Conservation (phyloP, 208 protist species). For the Crithidia brevicula region DNA sequence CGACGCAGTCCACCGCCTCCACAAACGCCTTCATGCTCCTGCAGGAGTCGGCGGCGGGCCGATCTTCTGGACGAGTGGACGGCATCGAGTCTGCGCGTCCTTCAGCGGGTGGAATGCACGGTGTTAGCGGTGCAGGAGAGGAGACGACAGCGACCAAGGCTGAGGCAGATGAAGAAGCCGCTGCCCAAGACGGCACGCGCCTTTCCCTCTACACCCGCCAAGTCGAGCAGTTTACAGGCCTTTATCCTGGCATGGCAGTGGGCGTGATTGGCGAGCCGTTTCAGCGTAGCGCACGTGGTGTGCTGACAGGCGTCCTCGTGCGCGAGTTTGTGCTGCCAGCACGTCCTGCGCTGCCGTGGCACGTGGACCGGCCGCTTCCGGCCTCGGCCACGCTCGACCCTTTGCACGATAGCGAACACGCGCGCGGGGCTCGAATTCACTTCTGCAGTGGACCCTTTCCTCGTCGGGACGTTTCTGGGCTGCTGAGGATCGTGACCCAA, state of each 20-base stretch:
- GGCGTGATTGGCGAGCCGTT: constrained; percentile 83
- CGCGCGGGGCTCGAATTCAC: constrained; percentile 59
- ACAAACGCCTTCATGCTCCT: constrained; percentile 18
- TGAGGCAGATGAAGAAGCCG: constrained; percentile 41
- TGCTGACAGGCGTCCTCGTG: constrained; percentile 79
- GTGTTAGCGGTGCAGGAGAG: constrained; percentile 9
- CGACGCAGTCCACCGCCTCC: constrained; percentile 19
- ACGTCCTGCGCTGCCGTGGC: constrained; percentile 70
- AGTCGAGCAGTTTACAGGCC: constrained; percentile 65
- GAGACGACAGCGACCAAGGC: constrained; percentile 17
- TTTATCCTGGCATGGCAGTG: constrained; percentile 85
- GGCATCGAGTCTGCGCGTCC: neutral
- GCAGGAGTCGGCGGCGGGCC: constrained; percentile 2
- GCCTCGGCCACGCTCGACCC: neutral
- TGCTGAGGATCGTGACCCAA: constrained; percentile 57
- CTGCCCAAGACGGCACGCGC: constrained; percentile 23
- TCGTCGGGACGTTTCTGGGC: constrained; percentile 47
- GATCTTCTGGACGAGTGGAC: neutral
- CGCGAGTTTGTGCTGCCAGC: constrained; percentile 67
- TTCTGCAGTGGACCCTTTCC: constrained; percentile 90
- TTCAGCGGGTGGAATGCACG: neutral
- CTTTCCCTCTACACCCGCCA: constrained; percentile 76
- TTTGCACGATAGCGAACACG: neutral
- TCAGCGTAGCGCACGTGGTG: constrained; percentile 69
- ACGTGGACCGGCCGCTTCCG: constrained; percentile 48